Base-by-base conservation (phyloP, 192 early-diverging fungal species). In the Oehlia diaphana region DNA sequence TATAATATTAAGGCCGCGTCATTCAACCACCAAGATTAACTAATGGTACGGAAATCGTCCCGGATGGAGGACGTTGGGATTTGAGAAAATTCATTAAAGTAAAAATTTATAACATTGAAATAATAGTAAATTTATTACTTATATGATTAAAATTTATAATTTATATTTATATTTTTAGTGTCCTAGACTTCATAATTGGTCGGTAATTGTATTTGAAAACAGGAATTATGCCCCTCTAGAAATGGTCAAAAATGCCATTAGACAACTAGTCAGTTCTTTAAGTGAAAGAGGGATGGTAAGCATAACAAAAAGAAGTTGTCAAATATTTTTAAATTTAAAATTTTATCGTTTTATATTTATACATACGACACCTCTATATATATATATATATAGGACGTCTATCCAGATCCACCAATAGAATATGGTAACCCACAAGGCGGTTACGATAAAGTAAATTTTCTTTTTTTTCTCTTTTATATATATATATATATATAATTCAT, bases 51-150 rank as follows among this genome's bases (percentile, higher is more conserved):
- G 77, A 62, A 19, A 79, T 93, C 61, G 68, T 79, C 37, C 92
- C 93, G 6, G 81, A 87, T 10, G 87, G 86, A 76, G 95, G 97
- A 9, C 90, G 91, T 9, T 98, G 96, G 96, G 95, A 96, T 78
- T 86, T 97, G 71, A 88, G 88, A 37, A 53, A 13, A 69, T 92
- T 92, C 81, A 94, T 93, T 81, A 90, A 90, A 78, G 90, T 97
- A 9, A 58, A 21, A 16, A 58, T 58, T 58, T 19, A 58, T 21
- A 7, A 7, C 53, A n/a, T 71, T 21, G 16, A 21, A 13, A 35
- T 39, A 47, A 8, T 72, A 26, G 10, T 12, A n/a, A 19, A 14
- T n/a, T 35, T 74, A 5, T n/a, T 33, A 19, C 4, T 28, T 74
- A 35, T 74, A 37, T 35, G 2, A 10, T 16, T 62, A 39, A 42